These are phyloP conservation scores for Carallia brachiata DNA, from an alignment of 345 rosid species.

Conservation along the genomic window DNA sequence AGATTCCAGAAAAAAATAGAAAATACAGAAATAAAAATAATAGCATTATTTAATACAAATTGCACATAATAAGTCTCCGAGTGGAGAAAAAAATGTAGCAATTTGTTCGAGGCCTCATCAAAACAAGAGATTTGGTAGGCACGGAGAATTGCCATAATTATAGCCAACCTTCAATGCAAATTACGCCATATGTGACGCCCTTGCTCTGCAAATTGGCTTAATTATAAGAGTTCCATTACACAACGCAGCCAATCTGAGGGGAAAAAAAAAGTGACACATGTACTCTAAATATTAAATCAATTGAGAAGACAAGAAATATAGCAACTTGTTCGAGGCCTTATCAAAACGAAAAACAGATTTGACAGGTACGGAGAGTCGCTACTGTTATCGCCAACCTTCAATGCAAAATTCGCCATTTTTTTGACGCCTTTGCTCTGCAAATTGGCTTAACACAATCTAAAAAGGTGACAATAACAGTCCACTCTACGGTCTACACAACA, in stretches of 20 bases:
- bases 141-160: conserved; percentile 63
- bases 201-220: conserved; percentile 72
- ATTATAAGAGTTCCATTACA: not conserved
- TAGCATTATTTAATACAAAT: not conserved
- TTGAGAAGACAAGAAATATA: conserved; percentile 19
- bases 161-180: conserved; percentile 81
- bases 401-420: conserved; percentile 54
- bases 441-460: conserved; percentile 37
- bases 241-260: not conserved
- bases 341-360: conserved; percentile 40
- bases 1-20: too few species aligned
- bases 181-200: conserved; percentile 50
- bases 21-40: not conserved
- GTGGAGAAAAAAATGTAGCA: conserved; percentile 35
- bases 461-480: not conserved
- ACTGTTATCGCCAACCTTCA: conserved; percentile 67
- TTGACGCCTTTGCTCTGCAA: conserved; percentile 63
- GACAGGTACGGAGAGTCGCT: conserved; percentile 84
- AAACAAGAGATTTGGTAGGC: conserved; percentile 49
- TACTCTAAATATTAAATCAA: not conserved
- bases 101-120: conserved; percentile 82
- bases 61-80: too few species aligned
- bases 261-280: not conserved
- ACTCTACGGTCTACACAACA: not conserved
- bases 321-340: conserved; percentile 83